Conservation (phyloP, 805 yeast species). For the Yarrowia sp. region DNA sequence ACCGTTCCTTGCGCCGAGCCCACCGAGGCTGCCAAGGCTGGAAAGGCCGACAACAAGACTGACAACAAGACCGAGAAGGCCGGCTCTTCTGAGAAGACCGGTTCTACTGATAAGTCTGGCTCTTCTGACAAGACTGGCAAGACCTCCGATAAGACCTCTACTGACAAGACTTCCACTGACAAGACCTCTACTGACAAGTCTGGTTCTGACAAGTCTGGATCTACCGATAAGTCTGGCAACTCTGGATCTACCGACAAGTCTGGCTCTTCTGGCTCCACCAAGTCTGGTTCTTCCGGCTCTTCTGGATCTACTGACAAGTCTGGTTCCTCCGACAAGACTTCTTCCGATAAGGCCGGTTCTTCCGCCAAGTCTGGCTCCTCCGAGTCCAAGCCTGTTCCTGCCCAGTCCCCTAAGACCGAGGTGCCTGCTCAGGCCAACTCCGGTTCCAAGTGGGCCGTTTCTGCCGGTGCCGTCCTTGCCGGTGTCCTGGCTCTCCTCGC, state of each 20-base stretch:
- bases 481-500: background rate
- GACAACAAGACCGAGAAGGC: background rate
- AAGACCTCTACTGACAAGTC: background rate
- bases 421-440: conserved; percentile 4
- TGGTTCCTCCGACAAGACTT: too few species aligned
- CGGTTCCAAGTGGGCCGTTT: background rate
- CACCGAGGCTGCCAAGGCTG: background rate
- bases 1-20: conserved; percentile 8
- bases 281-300: background rate
- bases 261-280: background rate
- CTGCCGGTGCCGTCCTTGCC: background rate
- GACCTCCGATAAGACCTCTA: background rate
- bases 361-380: too few species aligned
- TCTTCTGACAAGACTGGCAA: background rate
- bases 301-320: background rate
- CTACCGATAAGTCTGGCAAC: background rate
- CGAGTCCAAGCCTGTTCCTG: too few species aligned
- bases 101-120: background rate
- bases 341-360: too few species aligned
- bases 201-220: background rate
- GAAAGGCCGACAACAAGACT: background rate
- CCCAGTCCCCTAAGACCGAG: too few species aligned
- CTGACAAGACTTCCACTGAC: background rate
- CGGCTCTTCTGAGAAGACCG: background rate
- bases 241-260: background rate